Evolutionary conservation across 257 asterid species (phyloP), one percentile per base, ranked within the genome.

Genomic region (Solanum gracilifrons): DNA sequence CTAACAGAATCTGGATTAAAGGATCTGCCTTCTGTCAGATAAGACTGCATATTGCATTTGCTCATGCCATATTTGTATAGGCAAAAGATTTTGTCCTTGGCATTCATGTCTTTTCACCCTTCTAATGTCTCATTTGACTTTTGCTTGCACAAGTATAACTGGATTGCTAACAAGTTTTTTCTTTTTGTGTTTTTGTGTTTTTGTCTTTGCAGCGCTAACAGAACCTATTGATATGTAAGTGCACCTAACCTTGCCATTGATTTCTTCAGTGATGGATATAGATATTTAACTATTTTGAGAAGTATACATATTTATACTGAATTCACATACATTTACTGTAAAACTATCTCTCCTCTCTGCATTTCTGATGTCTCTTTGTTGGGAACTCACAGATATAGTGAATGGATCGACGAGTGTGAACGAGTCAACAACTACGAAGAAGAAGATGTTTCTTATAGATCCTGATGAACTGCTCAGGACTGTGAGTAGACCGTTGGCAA

Each of bases 331-430:
- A 36, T 20, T 85, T 60, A 21, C 37, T 33, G 66, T 60, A 69
- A 68, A 27, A 48, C 8, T 10, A 9, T 82, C 31, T 82, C 55
- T 82, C 18, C 43, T 18, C 69, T 46, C 25, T n/a, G 55, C 83
- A 12, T 13, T 16, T 37, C 60, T 76, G 60, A 12, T 13, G 7
- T 76, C 8, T 23, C 35, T n/a, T 76, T n/a, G 21, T 23, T 76
- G 84, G 23, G 21, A 39, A 76, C 84, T 12, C 39, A 9, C 94
- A 94, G 98, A 88, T 96, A 96, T 60, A 92, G 98, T 77, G 99
- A 96, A 88, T 96, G 99, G 99, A 96, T 96, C 15, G 99, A 96
- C 20, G 99, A 96, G 90, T 96, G 99, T 55, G 99, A 96, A 83
- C 96, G 96, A 3, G 98, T 93, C 89, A 96, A 95, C 89, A 92